Percentiles rank a stretch among this genome's conserved stretches.
Conservation (phyloP, 805 yeast genomes). For the Jamesozyma rosinii region DNA sequence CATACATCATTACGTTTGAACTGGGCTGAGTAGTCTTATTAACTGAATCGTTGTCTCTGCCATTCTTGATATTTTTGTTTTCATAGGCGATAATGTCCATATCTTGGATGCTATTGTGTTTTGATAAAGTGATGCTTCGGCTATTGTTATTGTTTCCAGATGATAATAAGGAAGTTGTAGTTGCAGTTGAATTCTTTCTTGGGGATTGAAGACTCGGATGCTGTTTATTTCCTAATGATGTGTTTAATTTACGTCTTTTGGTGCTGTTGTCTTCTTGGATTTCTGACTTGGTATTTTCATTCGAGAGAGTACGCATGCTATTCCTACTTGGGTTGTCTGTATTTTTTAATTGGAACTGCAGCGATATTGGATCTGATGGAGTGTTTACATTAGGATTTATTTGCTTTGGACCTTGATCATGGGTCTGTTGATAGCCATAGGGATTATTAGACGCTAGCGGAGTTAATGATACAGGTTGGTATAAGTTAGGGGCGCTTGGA, state of each 20-base stretch:
- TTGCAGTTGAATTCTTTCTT: constrained; percentile 4
- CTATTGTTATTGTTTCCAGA: not conserved
- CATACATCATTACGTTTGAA: constrained; percentile 13
- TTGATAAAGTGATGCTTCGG: not conserved
- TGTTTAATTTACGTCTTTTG: not conserved
- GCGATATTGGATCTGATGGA: not conserved
- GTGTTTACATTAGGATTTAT: not conserved
- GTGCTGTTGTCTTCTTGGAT: not conserved
- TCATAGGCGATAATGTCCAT: not conserved
- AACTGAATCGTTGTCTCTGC: not conserved
- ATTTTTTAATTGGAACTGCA: not conserved
- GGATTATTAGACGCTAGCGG: not conserved
- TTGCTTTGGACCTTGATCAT: not conserved
- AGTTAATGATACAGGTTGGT: not conserved
- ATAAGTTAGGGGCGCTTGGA: constrained; percentile 15
- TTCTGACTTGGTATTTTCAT: not conserved
- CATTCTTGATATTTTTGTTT: not conserved
- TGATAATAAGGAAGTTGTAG: constrained; percentile 6
- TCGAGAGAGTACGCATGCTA: not conserved
- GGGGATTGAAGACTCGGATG: not conserved
- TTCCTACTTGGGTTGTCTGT: not conserved
- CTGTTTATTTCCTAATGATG: not conserved
- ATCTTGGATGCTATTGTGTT: not conserved
- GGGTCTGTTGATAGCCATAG: not conserved
- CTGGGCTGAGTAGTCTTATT: not conserved